Conservation (phyloP, 2,329 filamentous ascomycete genomes). For the Diaporthe vaccinii region DNA sequence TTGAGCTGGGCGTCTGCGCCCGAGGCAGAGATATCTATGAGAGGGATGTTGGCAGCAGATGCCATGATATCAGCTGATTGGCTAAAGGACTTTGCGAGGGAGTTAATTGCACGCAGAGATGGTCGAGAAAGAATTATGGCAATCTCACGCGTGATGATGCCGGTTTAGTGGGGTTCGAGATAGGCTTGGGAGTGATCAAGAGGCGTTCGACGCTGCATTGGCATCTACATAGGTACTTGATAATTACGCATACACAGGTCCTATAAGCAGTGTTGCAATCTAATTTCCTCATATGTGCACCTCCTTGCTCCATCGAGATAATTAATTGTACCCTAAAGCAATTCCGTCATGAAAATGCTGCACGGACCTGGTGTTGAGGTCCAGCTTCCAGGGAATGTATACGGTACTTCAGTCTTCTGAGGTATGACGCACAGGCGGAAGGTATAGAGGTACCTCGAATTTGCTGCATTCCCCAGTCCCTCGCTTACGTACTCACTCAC, state of each 20-base stretch:
- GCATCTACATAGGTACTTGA: not conserved
- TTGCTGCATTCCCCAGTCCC: not conserved
- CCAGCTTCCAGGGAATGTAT: not conserved
- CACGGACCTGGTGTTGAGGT: not conserved
- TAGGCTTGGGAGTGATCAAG: conserved; percentile 15
- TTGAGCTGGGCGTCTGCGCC: conserved; percentile 62
- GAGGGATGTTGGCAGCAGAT: conserved; percentile 71
- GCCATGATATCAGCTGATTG: conserved; percentile 45
- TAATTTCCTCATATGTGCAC: no score
- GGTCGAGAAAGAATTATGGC: not conserved
- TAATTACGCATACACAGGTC: no score
- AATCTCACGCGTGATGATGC: not conserved
- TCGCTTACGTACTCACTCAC: conserved; percentile 19
- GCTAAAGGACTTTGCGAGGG: not conserved
- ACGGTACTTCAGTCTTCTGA: not conserved
- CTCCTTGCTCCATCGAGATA: not conserved
- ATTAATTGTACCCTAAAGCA: not conserved
- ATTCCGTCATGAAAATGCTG: not conserved
- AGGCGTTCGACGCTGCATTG: not conserved
- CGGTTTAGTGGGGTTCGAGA: conserved; percentile 32
- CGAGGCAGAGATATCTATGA: conserved; percentile 82
- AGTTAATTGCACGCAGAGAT: no score
- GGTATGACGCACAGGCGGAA: not conserved
- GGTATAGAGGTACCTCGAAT: not conserved
- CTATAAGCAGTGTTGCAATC: not conserved